phyloP scores from a whole-genome alignment of 2,329 filamentous ascomycete genomes.

The Ceratocystis eucalypticola region DNA sequence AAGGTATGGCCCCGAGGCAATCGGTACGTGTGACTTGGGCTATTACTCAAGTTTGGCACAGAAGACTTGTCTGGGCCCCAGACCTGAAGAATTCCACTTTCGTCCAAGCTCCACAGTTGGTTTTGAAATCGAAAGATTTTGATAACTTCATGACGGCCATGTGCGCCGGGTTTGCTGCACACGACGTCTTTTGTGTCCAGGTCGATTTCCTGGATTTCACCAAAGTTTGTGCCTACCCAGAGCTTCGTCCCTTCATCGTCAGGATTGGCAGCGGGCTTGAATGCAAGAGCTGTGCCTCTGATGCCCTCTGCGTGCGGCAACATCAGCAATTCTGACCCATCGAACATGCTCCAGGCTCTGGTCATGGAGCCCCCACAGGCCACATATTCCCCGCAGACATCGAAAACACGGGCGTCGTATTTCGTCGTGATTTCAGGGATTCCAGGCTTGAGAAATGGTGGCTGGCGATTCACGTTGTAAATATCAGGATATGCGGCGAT shows the following conservation, averaged over 20 bases:
- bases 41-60: conserved; percentile 58
- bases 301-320: conserved; percentile 72
- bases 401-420: conserved; percentile 75
- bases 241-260: conserved; percentile 68
- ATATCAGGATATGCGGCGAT: conserved; percentile 66
- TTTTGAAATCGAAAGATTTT: conserved; percentile 77
- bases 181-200: conserved; percentile 59
- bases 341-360: conserved; percentile 71
- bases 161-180: conserved; percentile 54
- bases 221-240: conserved; percentile 82
- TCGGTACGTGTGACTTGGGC: conserved; percentile 59
- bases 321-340: conserved; percentile 69
- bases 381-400: conserved; percentile 74
- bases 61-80: conserved; percentile 68
- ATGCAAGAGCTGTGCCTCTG: conserved; percentile 67
- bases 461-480: conserved; percentile 69
- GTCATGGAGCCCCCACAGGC: conserved; percentile 81
- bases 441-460: conserved; percentile 59
- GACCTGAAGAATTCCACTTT: conserved; percentile 70
- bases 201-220: conserved; percentile 83
- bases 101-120: conserved; percentile 89
- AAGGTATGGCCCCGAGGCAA: conserved; percentile 72
- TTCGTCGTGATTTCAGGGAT: conserved; percentile 67
- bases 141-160: conserved; percentile 65
- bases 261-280: conserved; percentile 67